These are phyloP conservation scores for Bretziella fagacearum DNA, from an alignment of 2,329 filamentous ascomycete genomes.

Conservation along the genomic window DNA sequence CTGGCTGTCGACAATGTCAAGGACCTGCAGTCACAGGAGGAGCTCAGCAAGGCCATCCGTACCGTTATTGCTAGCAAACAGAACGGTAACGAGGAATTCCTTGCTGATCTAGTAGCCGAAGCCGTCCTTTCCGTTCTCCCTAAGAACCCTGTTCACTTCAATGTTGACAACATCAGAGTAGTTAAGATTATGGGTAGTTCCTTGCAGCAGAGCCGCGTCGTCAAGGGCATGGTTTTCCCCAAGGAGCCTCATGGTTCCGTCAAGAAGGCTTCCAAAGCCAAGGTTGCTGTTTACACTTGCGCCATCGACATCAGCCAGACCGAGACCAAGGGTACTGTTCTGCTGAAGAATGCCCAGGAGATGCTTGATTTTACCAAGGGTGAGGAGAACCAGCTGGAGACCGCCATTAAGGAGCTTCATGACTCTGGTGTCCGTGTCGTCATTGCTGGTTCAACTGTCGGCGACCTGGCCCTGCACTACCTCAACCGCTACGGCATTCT, in stretches of 20 bases:
- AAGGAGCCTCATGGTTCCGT: constrained; percentile 82
- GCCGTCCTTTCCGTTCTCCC: constrained; percentile 73
- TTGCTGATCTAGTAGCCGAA: constrained; percentile 76
- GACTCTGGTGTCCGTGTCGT: constrained; percentile 87
- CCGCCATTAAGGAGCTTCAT: constrained; percentile 83
- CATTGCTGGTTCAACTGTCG: constrained; percentile 81
- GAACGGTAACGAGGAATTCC: constrained; percentile 75
- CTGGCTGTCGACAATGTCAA: constrained; percentile 81
- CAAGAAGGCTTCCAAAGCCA: constrained; percentile 83
- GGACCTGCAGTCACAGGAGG: constrained; percentile 61
- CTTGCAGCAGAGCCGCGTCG: constrained; percentile 81
- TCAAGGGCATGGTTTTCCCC: constrained; percentile 97
- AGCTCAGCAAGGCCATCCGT: constrained; percentile 86
- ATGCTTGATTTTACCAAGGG: constrained; percentile 98
- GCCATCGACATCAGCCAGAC: constrained; percentile 91
- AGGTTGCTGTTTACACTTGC: constrained; percentile 94
- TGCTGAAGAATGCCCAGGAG: constrained; percentile 93
- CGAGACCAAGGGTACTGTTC: constrained; percentile 95
- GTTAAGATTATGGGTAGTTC: constrained; percentile 99
- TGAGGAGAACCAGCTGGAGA: constrained; percentile 82
- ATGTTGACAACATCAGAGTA: constrained; percentile 95
- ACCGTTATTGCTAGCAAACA: constrained; percentile 97
- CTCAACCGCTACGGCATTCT: constrained; percentile 94
- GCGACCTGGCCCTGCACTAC: constrained; percentile 92
- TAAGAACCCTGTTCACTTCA: constrained; percentile 92